phyloP scores from a whole-genome alignment of 805 yeast genomes.

The Ogataea nonfermentans region DNA sequence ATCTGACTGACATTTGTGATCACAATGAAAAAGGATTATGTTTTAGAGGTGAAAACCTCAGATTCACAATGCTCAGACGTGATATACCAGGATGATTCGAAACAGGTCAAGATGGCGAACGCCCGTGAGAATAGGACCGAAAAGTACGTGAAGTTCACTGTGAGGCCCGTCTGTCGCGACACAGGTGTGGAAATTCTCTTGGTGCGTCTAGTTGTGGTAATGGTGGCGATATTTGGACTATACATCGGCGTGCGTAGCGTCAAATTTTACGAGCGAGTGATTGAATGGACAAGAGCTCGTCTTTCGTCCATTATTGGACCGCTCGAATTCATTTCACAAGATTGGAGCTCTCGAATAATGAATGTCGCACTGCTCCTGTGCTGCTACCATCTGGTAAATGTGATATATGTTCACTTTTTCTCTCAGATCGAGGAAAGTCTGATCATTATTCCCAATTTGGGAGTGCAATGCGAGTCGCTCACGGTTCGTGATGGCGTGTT shows the following conservation, averaged over 20 bases:
- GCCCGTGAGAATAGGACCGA: conserved; percentile 5
- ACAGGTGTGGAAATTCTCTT: neutral
- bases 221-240: conserved; percentile 8
- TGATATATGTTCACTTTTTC: conserved; percentile 27
- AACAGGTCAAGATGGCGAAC: conserved; percentile 1
- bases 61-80: conserved; percentile 19
- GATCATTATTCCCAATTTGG: conserved; percentile 46
- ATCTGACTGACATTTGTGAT: neutral
- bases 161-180: conserved; percentile 13
- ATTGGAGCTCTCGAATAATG: conserved; percentile 3
- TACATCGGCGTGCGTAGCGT: conserved; percentile 1
- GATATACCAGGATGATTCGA: conserved; percentile 17
- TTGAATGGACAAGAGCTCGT: neutral
- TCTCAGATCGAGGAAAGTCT: conserved; percentile 43
- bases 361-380: conserved; percentile 14
- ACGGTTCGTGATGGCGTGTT: conserved; percentile 26
- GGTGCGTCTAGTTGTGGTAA: conserved; percentile 6
- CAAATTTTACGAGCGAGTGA: neutral
- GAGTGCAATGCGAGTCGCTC: conserved; percentile 43
- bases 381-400: conserved; percentile 19
- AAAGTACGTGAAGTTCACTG: conserved; percentile 21
- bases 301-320: neutral
- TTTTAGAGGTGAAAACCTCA: conserved; percentile 30
- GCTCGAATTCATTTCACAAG: neutral
- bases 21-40: conserved; percentile 26